These are phyloP conservation scores for Fusarium verrucosum DNA, from an alignment of 2,329 filamentous ascomycete species.

Conservation along the genomic window DNA sequence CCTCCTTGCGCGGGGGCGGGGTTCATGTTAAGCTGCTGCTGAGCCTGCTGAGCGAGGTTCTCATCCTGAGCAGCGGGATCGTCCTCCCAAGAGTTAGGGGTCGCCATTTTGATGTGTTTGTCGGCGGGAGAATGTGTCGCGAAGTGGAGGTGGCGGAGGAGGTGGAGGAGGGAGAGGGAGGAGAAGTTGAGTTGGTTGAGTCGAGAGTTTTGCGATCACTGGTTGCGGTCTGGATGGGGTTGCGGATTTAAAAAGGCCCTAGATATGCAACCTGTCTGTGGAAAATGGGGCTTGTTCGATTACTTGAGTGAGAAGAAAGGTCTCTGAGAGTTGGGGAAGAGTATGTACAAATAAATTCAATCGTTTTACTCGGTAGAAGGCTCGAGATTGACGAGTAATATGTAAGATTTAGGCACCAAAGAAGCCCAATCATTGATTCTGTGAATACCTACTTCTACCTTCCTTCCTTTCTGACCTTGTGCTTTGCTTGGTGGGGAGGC, in stretches of 20 bases:
- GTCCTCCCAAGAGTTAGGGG: slow-evolving; percentile 96
- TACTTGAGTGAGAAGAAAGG: slow-evolving; percentile 2
- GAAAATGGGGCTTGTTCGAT: slow-evolving; percentile 27
- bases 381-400: slow-evolving; percentile 8
- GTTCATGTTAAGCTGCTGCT: slow-evolving; percentile 80
- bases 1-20: slow-evolving; percentile 57
- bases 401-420: slow-evolving; percentile 40
- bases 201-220: slow-evolving; percentile 32
- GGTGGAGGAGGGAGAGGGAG: neutral
- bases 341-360: neutral
- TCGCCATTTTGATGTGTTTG: slow-evolving; percentile 71
- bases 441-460: slow-evolving; percentile 32
- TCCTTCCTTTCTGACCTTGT: no score
- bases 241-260: slow-evolving; percentile 39
- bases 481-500: slow-evolving; percentile 40
- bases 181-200: slow-evolving; percentile 26
- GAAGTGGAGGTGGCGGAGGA: slow-evolving; percentile 3
- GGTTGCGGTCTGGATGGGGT: slow-evolving; percentile 40
- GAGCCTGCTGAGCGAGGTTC: slow-evolving; percentile 78
- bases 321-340: slow-evolving; percentile 1
- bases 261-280: slow-evolving; percentile 34
- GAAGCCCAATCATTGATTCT: slow-evolving; percentile 40
- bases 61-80: slow-evolving; percentile 81
- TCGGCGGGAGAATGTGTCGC: slow-evolving; percentile 12
- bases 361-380: neutral